Evolutionary conservation across 305 asterid genomes (phyloP), one percentile per base, ranked within the genome.

Genomic region (Fraxinus greggii): DNA sequence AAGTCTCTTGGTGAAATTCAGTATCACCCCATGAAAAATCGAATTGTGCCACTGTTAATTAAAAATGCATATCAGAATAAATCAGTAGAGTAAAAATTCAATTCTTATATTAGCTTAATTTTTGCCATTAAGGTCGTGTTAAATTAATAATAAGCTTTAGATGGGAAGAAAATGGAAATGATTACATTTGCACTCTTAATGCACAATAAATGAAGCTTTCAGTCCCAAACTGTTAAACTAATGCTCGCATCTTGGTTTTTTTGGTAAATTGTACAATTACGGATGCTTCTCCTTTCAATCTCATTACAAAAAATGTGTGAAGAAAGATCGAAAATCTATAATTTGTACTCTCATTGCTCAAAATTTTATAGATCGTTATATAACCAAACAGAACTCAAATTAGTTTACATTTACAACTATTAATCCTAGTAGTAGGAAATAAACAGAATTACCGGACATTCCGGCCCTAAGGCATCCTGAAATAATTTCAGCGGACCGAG

Each of bases 21-120:
- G 90, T 86, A 80, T 92, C 93, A 2, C 98, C 98, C 93, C 93
- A 92, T 2, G 98, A 93, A 87, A 94, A 94, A 86, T 94, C 98
- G 77, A 94, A 94, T 65, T 97, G 88, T 33, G 98, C 98, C 89
- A 94, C 97, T 94, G 67, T 80, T 63, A 75, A 80, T 79, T 72
- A 82, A 81, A 78, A 72, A 63, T 24, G 83, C 7, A 51, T 7
- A 45, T 82, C 45, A 69, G 5, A 81, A 83, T 42, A 42, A 42
- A 79, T 65, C 61, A 59, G 17, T 15, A 72, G 65, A n/a, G 13
- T 10, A 19, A 72, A 79, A 13, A 9, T 76, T 31, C 19, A 70
- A 77, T 21, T 32, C 24, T 51, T 48, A 35, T 61, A 21, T n/a
- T 42, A n/a, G 28, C 12, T 1, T 67, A 15, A 45, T 1, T 17